Conservation (phyloP, 2,329 filamentous ascomycete genomes). For the Aspergillus persii region DNA sequence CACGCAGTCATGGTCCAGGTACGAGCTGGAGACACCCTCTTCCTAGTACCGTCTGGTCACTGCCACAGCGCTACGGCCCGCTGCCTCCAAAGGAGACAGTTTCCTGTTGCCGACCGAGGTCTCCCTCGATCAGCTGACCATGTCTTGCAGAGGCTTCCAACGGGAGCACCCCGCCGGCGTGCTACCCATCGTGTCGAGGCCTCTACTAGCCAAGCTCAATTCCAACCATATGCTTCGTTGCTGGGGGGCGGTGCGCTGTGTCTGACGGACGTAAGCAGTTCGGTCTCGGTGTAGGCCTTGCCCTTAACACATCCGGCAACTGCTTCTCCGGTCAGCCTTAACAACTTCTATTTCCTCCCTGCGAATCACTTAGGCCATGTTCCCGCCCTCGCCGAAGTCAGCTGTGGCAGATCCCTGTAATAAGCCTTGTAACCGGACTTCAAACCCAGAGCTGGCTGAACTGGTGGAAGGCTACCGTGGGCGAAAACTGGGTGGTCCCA, state of each 20-base stretch:
- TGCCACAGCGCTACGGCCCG: not conserved
- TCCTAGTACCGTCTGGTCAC: constrained; percentile 2
- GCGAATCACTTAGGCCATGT: not conserved
- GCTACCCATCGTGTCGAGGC: not conserved
- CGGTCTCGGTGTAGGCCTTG: constrained; percentile 2
- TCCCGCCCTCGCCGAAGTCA: not conserved
- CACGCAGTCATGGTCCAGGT: constrained; percentile 2
- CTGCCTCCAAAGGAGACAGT: constrained; percentile 1
- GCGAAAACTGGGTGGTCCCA: too few relatives aligned
- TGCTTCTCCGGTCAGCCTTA: not conserved
- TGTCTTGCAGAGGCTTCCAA: constrained; percentile 1
- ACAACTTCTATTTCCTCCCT: not conserved
- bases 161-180: not conserved
- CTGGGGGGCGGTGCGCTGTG: not conserved
- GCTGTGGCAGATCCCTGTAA: not conserved
- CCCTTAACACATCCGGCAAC: not conserved
- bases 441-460: not conserved
- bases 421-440: not conserved
- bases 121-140: not conserved
- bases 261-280: not conserved
- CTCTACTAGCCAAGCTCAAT: constrained; percentile 3
- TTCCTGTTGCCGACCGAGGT: not conserved
- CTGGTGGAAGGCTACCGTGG: too few relatives aligned
- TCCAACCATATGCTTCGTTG: constrained; percentile 1
- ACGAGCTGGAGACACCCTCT: not conserved